Percentiles rank a stretch among this genome's conserved stretches.
Evolutionary conservation across 179 eudicot species (phyloP).

Genomic region (Silene coronaria): DNA sequence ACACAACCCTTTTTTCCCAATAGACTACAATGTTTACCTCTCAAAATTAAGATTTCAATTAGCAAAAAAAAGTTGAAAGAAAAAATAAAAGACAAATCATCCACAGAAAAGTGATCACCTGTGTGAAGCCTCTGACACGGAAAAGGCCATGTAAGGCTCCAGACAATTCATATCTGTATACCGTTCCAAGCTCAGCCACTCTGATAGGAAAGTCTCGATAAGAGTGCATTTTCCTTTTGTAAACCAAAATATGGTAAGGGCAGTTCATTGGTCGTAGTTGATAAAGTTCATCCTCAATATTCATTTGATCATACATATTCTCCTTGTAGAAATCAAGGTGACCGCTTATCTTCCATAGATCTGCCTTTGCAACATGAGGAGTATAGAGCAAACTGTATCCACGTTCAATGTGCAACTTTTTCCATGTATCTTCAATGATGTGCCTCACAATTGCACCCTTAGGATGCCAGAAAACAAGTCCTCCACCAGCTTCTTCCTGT

Average conservation of each 20-base stretch:
- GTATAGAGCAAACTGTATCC: constrained; percentile 89
- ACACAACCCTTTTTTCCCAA: not conserved
- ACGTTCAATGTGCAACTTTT: constrained; percentile 70
- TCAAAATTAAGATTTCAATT: not conserved
- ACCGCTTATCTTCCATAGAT: constrained; percentile 97
- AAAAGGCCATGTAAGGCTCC: constrained; percentile 96
- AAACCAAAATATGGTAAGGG: constrained; percentile 90
- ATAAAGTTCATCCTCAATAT: constrained; percentile 87
- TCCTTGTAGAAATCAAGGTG: constrained; percentile 95
- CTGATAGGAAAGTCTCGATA: constrained; percentile 89
- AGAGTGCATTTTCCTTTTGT: constrained; percentile 78
- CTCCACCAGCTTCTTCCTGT: constrained; percentile 99
- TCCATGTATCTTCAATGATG: constrained; percentile 91
- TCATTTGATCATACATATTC: constrained; percentile 96
- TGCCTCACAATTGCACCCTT: constrained; percentile 91
- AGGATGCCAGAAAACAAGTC: constrained; percentile 98
- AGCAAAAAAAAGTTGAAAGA: not conserved
- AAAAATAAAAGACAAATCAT: not conserved
- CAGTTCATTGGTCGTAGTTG: constrained; percentile 99
- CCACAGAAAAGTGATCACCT: constrained; percentile 36
- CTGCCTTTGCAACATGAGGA: constrained; percentile 94
- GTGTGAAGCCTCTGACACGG: constrained; percentile 97
- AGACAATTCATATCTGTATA: constrained; percentile 90
- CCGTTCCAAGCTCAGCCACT: constrained; percentile 97
- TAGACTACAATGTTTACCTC: not conserved